A percentile compares a stretch with the other conserved stretches of the same genome.
phyloP scores from a whole-genome alignment of 148 eudicot species.

The Silene latifolia region DNA sequence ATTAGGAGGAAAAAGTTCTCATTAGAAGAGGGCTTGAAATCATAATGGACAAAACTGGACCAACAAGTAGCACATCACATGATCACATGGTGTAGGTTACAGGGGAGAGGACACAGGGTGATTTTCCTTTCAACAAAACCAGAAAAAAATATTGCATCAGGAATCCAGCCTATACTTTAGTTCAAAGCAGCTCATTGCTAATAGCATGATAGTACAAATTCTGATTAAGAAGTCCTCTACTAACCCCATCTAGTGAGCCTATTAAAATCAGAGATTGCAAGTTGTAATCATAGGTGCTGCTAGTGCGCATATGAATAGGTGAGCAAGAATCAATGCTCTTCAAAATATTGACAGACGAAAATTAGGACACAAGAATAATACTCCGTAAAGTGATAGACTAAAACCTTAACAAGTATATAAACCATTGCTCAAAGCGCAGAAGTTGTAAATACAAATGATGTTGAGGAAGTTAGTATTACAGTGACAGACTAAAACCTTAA shows the following conservation, averaged over 20 bases:
- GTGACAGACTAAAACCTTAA: too few relatives aligned
- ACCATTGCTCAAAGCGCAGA: background rate
- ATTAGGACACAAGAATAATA: too few relatives aligned
- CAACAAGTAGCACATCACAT: background rate
- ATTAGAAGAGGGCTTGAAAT: background rate
- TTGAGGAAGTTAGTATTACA: too few relatives aligned
- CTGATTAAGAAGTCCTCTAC: background rate
- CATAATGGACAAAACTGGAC: background rate
- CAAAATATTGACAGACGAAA: too few relatives aligned
- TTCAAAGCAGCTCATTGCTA: background rate
- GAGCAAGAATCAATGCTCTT: too few relatives aligned
- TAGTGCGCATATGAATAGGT: too few relatives aligned
- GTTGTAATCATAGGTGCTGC: background rate
- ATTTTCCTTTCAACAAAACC: background rate
- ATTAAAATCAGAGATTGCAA: background rate
- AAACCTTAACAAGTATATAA: background rate
- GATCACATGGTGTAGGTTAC: background rate
- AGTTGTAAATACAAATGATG: too few relatives aligned
- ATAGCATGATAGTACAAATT: background rate
- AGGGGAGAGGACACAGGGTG: background rate
- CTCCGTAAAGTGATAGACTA: too few relatives aligned
- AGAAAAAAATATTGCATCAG: background rate
- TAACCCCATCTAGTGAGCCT: background rate
- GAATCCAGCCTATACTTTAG: conserved; percentile 1
- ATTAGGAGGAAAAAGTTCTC: background rate